A percentile compares a stretch with the other conserved stretches of the same genome.
phyloP scores from a whole-genome alignment of 2,329 filamentous ascomycete genomes.

The Biscogniauxia sp. region DNA sequence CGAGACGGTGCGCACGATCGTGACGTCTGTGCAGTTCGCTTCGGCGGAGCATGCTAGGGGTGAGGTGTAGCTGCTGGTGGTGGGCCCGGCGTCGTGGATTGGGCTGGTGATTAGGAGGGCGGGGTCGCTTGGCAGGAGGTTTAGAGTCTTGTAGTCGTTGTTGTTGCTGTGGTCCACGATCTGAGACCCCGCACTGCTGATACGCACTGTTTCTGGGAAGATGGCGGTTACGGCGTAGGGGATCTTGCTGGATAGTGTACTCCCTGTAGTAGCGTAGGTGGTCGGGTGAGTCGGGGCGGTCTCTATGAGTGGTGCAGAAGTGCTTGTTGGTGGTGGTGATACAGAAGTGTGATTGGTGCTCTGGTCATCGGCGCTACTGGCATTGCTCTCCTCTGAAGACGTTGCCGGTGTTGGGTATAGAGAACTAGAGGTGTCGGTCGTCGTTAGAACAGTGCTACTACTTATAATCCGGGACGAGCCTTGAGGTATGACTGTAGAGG shows the following conservation, averaged over 20 bases:
- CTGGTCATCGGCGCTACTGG: background rate
- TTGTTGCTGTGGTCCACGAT: background rate
- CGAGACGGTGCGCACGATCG: background rate
- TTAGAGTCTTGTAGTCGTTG: background rate
- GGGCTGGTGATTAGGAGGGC: background rate
- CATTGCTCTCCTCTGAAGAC: background rate
- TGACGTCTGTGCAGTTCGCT: background rate
- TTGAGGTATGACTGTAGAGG: background rate
- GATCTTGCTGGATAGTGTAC: no score
- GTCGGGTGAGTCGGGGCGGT: no score
- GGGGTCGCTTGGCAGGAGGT: background rate
- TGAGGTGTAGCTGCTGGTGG: background rate
- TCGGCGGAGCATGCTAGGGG: background rate
- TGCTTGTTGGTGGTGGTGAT: background rate
- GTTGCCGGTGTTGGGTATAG: background rate
- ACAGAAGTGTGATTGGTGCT: background rate
- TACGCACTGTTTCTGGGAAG: background rate
- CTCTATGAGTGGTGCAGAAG: background rate
- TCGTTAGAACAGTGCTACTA: background rate
- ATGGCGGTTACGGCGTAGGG: no score
- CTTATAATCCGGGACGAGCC: slow-evolving; percentile 1
- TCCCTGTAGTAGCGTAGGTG: no score
- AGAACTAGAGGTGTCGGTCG: background rate
- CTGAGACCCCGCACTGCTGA: background rate
- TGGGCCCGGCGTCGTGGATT: background rate